phyloP scores from a whole-genome alignment of 2,329 filamentous ascomycete genomes.

The Fusarium sp. region DNA sequence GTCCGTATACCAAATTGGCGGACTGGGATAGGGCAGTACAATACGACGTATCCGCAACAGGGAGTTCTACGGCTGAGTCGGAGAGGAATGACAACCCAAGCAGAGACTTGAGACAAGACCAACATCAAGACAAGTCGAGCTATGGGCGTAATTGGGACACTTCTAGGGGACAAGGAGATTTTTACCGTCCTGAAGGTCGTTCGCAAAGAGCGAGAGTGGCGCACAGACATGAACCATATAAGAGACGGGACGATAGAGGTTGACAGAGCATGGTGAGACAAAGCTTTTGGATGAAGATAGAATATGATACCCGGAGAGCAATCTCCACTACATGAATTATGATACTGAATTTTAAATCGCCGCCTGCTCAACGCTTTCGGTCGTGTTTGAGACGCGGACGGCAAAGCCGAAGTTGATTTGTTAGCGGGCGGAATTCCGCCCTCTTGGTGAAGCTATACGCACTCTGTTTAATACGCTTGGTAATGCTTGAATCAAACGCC shows the following conservation, averaged over 20 bases:
- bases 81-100: background rate
- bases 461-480: background rate
- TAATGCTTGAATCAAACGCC: background rate
- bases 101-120: background rate
- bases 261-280: conserved; percentile 3
- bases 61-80: background rate
- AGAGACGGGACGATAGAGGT: conserved; percentile 13
- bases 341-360: background rate
- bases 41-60: conserved; percentile 63
- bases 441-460: conserved; percentile 7
- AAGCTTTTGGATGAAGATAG: conserved; percentile 34
- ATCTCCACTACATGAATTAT: conserved; percentile 24
- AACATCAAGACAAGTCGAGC: conserved; percentile 1
- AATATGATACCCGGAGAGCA: conserved; percentile 46
- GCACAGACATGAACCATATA: conserved; percentile 39
- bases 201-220: conserved; percentile 11
- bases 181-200: conserved; percentile 45
- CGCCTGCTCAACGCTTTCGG: background rate
- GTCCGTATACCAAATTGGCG: conserved; percentile 78
- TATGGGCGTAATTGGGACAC: background rate
- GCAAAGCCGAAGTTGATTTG: background rate
- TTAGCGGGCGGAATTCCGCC: conserved; percentile 48
- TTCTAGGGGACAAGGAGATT: conserved; percentile 44
- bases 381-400: background rate
- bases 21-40: conserved; percentile 88